Percentiles rank a stretch among this genome's conserved stretches.
Evolutionary conservation across 2,329 filamentous ascomycete species (phyloP).

Genomic region (Endothia cerciana): DNA sequence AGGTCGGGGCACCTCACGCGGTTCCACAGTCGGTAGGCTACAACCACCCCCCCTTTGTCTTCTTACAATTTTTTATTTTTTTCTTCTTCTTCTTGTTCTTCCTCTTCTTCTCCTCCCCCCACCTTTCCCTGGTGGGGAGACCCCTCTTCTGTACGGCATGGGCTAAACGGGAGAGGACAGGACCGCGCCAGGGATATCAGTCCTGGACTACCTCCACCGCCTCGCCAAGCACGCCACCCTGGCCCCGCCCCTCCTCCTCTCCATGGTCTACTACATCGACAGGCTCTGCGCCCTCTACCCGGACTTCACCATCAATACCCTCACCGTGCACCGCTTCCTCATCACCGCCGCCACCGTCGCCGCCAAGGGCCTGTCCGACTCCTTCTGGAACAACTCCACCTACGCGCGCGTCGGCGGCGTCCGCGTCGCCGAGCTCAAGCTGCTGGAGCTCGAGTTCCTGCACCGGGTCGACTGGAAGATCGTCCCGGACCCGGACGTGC

Average conservation of each 20-base stretch:
- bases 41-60: neutral
- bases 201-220: conserved; percentile 89
- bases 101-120: conserved; percentile 25
- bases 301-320: conserved; percentile 92
- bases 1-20: conserved; percentile 85
- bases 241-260: conserved; percentile 89
- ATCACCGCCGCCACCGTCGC: conserved; percentile 96
- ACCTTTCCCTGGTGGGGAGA: conserved; percentile 34
- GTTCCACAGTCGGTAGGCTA: conserved; percentile 83
- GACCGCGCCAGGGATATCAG: conserved; percentile 85
- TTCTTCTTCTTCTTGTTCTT: conserved; percentile 11
- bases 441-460: conserved; percentile 91
- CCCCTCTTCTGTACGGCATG: neutral
- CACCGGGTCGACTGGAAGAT: conserved; percentile 95
- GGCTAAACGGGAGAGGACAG: conserved; percentile 36
- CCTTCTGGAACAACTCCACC: conserved; percentile 97
- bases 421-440: conserved; percentile 83
- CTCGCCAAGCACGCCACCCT: conserved; percentile 93
- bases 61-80: conserved; percentile 8
- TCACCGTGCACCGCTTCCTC: conserved; percentile 95
- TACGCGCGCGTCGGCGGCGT: conserved; percentile 95
- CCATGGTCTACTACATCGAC: conserved; percentile 99
- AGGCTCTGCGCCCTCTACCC: conserved; percentile 89
- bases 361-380: conserved; percentile 92
- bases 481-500: conserved; percentile 89